These are phyloP conservation scores for Triangularia verruculosa DNA, from an alignment of 2,329 filamentous ascomycete species.

Conservation along the genomic window DNA sequence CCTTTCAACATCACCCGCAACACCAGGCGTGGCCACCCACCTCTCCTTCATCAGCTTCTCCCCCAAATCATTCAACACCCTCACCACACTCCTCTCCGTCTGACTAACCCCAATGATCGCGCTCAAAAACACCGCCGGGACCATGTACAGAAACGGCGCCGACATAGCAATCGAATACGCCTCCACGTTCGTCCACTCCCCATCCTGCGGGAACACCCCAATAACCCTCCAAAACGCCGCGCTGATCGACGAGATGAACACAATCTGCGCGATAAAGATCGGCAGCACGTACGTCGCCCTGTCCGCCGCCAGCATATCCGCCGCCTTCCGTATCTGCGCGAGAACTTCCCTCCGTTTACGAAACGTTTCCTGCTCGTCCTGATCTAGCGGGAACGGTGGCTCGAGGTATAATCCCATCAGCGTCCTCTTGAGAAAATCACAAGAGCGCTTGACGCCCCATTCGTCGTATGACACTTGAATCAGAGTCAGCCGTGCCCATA, in stretches of 20 bases:
- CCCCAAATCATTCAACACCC: constrained; percentile 6
- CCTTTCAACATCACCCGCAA: neutral
- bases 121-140: constrained; percentile 14
- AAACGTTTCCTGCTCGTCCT: neutral
- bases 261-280: constrained; percentile 12
- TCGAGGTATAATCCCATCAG: neutral
- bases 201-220: constrained; percentile 5
- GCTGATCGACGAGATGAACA: constrained; percentile 13
- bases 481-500: constrained; percentile 6
- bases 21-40: neutral
- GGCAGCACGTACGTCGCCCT: constrained; percentile 15
- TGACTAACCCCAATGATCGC: constrained; percentile 15
- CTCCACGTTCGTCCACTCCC: constrained; percentile 16
- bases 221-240: constrained; percentile 16
- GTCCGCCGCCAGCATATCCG: constrained; percentile 9
- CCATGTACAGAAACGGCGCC: constrained; percentile 13
- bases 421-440: neutral
- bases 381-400: neutral
- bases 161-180: constrained; percentile 20
- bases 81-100: constrained; percentile 14
- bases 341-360: neutral
- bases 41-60: constrained; percentile 5
- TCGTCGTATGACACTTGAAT: constrained; percentile 7
- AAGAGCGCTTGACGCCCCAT: constrained; percentile 4
- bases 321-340: neutral